phyloP scores from a whole-genome alignment of 2,329 filamentous ascomycete genomes.

The Penicillium occitanis region DNA sequence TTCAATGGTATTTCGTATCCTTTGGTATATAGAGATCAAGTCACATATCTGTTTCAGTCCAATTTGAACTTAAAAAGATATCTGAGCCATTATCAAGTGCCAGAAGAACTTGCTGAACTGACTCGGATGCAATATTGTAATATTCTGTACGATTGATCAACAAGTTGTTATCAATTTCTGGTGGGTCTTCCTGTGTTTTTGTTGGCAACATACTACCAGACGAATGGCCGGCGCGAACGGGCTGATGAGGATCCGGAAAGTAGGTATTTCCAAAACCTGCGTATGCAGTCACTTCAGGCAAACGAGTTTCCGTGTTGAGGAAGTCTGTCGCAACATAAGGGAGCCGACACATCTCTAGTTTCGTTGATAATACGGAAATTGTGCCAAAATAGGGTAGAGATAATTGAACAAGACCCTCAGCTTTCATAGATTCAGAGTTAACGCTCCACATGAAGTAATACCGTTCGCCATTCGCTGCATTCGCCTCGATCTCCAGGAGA shows the following conservation, averaged over 20 bases:
- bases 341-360: neutral
- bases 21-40: neutral
- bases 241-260: neutral
- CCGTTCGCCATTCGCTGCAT: conserved; percentile 17
- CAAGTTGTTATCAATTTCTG: neutral
- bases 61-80: neutral
- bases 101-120: neutral
- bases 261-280: neutral
- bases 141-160: neutral
- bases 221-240: neutral
- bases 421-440: neutral
- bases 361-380: conserved; percentile 1
- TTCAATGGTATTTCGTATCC: too few species aligned
- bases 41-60: neutral
- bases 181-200: neutral
- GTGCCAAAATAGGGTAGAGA: conserved; percentile 12
- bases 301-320: too few species aligned
- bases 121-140: neutral
- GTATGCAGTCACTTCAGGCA: neutral
- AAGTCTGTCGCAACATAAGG: too few species aligned
- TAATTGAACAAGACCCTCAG: neutral
- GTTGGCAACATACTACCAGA: neutral
- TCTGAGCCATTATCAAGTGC: neutral
- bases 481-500: conserved; percentile 18
- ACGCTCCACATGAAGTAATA: conserved; percentile 5